These are phyloP conservation scores for Iris macrosiphon DNA, from an alignment of 106 monocot species.

Conservation along the genomic window DNA sequence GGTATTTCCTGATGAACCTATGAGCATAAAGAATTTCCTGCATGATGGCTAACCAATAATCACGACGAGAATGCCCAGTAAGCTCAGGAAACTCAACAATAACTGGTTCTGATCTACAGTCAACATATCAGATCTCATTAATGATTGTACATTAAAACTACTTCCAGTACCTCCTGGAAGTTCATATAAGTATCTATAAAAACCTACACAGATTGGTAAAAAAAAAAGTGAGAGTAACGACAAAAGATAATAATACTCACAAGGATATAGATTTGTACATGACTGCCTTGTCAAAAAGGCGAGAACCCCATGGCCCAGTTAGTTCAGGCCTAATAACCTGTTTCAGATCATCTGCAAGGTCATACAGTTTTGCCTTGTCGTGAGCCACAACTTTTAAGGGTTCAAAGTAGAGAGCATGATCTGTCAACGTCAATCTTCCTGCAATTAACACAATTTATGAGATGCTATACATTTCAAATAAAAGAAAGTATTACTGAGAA, in stretches of 20 bases:
- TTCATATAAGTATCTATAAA: background rate
- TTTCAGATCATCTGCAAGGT: conserved; percentile 60
- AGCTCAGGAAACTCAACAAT: conserved; percentile 54
- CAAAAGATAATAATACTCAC: conserved; percentile 30
- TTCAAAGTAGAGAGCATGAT: conserved; percentile 85
- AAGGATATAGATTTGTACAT: conserved; percentile 62
- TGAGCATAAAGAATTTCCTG: conserved; percentile 39
- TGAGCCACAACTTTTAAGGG: conserved; percentile 40
- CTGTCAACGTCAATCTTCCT: conserved; percentile 76
- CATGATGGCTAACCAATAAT: conserved; percentile 47
- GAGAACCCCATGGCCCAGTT: conserved; percentile 82
- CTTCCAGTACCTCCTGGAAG: background rate
- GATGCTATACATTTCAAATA: background rate
- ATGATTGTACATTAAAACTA: background rate
- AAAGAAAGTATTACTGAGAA: background rate
- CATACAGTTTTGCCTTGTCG: conserved; percentile 59
- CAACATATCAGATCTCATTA: conserved; percentile 1
- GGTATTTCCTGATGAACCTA: conserved; percentile 58
- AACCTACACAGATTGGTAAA: background rate
- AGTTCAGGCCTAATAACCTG: conserved; percentile 71
- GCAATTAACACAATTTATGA: conserved; percentile 14
- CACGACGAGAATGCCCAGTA: conserved; percentile 53
- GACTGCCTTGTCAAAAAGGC: conserved; percentile 84
- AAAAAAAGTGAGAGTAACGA: background rate
- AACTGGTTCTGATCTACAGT: conserved; percentile 40